These are phyloP conservation scores for Spathaspora passalidarum DNA, from an alignment of 805 yeast genomes.

Conservation along the genomic window DNA sequence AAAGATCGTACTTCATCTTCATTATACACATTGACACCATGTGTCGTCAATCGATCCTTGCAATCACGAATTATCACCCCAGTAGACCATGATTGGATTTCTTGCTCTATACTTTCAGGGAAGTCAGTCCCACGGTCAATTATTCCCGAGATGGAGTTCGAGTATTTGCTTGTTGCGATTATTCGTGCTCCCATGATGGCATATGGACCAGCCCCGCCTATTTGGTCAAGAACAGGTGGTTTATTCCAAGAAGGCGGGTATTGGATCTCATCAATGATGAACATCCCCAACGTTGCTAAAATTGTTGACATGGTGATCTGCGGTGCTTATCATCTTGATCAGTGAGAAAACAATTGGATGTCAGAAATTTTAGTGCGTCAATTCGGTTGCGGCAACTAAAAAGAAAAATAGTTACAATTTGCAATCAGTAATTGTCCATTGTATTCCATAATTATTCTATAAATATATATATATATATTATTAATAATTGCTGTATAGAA, in stretches of 20 bases:
- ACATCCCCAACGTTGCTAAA: constrained; percentile 79
- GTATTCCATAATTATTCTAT: too few relatives aligned
- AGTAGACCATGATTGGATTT: constrained; percentile 58
- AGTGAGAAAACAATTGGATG: too few relatives aligned
- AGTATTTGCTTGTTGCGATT: constrained; percentile 34
- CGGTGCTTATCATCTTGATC: too few relatives aligned
- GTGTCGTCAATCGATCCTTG: constrained; percentile 57
- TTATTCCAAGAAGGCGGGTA: constrained; percentile 40
- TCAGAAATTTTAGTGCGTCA: too few relatives aligned
- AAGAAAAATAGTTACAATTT: too few relatives aligned
- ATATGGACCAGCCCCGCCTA: constrained; percentile 91
- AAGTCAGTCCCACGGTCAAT: constrained; percentile 81
- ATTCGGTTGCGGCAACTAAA: too few relatives aligned
- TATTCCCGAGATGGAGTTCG: constrained; percentile 55
- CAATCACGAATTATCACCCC: constrained; percentile 57
- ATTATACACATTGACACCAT: constrained; percentile 78
- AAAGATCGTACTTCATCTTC: constrained; percentile 56
- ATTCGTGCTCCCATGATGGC: constrained; percentile 74
- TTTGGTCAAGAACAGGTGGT: constrained; percentile 43
- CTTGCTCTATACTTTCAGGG: constrained; percentile 45
- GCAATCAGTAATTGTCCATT: too few relatives aligned
- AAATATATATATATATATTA: too few relatives aligned
- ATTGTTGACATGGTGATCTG: constrained; percentile 10
- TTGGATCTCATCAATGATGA: constrained; percentile 83
- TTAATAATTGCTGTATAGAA: too few relatives aligned